These are phyloP conservation scores for Pyrus pyrifolia DNA, from an alignment of 306 rosid species.

Conservation along the genomic window DNA sequence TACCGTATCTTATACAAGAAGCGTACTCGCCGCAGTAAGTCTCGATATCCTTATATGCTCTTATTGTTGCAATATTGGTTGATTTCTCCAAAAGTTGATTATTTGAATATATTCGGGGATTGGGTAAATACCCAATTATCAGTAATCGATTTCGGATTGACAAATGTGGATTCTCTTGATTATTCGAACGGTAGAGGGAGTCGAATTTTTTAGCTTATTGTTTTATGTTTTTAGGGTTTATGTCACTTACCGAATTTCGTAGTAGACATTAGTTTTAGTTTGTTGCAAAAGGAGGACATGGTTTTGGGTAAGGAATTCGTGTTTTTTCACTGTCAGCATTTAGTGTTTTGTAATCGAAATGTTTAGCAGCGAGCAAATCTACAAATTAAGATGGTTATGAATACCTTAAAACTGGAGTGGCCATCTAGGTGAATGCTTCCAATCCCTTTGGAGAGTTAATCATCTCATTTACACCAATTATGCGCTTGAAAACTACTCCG, in stretches of 20 bases:
- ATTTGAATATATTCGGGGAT: not conserved
- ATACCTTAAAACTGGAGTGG: not conserved
- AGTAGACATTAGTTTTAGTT: not conserved
- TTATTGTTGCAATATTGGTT: not conserved
- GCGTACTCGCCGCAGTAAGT: constrained; percentile 94
- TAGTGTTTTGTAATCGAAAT: not conserved
- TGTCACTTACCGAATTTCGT: not conserved
- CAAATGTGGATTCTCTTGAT: not conserved
- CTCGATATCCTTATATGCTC: not conserved
- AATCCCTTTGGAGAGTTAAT: not conserved
- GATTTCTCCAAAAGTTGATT: not conserved
- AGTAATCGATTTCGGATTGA: not conserved
- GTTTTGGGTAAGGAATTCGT: not conserved
- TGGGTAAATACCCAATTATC: not conserved
- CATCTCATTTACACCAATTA: not conserved
- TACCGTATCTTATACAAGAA: constrained; percentile 93
- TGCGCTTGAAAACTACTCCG: too few species aligned
- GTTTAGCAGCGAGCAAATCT: not conserved
- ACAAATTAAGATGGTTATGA: not conserved
- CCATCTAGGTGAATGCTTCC: not conserved
- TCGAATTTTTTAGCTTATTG: not conserved
- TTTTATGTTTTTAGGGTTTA: not conserved
- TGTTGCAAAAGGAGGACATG: not conserved
- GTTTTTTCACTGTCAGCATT: not conserved
- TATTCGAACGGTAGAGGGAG: not conserved